Percentiles rank a stretch among this genome's conserved stretches.
phyloP scores from a whole-genome alignment of 192 early-diverging fungal species.

The Chytriomyces hyalinus region DNA sequence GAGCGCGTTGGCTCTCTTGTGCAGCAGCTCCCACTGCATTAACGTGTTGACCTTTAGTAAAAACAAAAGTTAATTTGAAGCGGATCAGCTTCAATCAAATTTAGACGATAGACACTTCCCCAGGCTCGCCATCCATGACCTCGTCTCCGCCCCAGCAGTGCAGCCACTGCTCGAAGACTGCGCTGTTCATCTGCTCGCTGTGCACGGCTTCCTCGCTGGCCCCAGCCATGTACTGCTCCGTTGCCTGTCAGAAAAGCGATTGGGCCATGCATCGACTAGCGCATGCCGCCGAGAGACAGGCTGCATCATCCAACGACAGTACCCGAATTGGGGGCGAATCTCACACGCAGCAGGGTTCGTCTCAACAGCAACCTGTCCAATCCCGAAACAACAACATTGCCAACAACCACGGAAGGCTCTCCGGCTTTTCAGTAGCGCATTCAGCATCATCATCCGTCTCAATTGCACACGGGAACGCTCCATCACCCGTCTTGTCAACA shows the following conservation, averaged over 20 bases:
- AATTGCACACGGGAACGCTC: neutral
- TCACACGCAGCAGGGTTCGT: neutral
- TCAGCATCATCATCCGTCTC: neutral
- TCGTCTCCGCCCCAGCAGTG: no score
- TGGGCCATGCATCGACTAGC: neutral
- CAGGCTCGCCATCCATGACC: no score
- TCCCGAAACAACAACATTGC: neutral
- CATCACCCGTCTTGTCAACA: neutral
- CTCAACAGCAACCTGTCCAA: neutral
- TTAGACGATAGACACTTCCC: no score
- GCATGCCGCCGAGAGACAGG: slow-evolving; percentile 1
- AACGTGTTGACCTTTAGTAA: no score
- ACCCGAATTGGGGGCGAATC: neutral
- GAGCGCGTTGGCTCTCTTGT: no score
- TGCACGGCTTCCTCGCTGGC: neutral
- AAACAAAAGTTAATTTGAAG: no score
- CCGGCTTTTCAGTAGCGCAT: neutral
- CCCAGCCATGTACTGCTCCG: neutral
- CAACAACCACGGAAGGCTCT: slow-evolving; percentile 8
- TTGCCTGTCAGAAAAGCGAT: neutral
- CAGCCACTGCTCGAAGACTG: slow-evolving; percentile 1
- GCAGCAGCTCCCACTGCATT: no score
- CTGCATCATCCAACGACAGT: neutral
- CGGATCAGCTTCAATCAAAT: no score
- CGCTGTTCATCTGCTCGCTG: slow-evolving; percentile 29